These are phyloP conservation scores for Phaeosphaeria sp. DNA, from an alignment of 2,329 filamentous ascomycete genomes.

Conservation along the genomic window DNA sequence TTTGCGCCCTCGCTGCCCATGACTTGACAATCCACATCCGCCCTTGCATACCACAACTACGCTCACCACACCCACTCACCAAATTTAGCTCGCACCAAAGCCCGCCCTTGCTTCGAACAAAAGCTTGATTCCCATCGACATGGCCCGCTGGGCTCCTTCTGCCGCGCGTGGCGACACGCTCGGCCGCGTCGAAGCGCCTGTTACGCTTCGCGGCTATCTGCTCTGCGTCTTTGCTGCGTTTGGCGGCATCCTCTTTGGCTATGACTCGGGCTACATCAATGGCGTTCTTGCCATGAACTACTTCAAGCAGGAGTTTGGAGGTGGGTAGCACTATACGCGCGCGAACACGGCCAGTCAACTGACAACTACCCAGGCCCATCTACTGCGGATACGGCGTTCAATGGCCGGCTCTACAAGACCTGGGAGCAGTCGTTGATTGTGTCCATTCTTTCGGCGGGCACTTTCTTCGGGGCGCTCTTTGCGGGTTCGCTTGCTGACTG, in stretches of 20 bases:
- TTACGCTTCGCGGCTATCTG: slow-evolving; percentile 54
- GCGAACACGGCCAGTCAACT: neutral
- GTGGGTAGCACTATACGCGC: slow-evolving; percentile 43
- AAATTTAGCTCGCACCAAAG: neutral
- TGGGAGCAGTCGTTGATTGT: slow-evolving; percentile 74
- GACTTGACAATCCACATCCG: neutral
- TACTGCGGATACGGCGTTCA: slow-evolving; percentile 47
- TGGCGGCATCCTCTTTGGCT: slow-evolving; percentile 75
- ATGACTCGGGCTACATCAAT: slow-evolving; percentile 79
- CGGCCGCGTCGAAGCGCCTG: slow-evolving; percentile 60
- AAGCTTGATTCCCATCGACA: slow-evolving; percentile 15
- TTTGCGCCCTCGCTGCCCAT: neutral
- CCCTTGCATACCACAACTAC: slow-evolving; percentile 4
- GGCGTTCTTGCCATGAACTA: slow-evolving; percentile 61
- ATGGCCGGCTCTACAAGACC: slow-evolving; percentile 42
- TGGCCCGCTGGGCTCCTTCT: slow-evolving; percentile 35
- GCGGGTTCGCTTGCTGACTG: slow-evolving; percentile 72
- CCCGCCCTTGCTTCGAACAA: slow-evolving; percentile 10
- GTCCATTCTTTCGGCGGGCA: slow-evolving; percentile 82
- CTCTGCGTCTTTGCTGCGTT: slow-evolving; percentile 58
- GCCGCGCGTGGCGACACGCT: slow-evolving; percentile 48
- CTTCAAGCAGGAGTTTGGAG: slow-evolving; percentile 44
- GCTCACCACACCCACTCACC: slow-evolving; percentile 1
- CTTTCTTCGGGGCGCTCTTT: slow-evolving; percentile 77
- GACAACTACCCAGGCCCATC: slow-evolving; percentile 63